A percentile compares a stretch with the other conserved stretches of the same genome.
phyloP scores from a whole-genome alignment of 1,139 yeast species.

The Kurtzmaniella quercitrusa region DNA sequence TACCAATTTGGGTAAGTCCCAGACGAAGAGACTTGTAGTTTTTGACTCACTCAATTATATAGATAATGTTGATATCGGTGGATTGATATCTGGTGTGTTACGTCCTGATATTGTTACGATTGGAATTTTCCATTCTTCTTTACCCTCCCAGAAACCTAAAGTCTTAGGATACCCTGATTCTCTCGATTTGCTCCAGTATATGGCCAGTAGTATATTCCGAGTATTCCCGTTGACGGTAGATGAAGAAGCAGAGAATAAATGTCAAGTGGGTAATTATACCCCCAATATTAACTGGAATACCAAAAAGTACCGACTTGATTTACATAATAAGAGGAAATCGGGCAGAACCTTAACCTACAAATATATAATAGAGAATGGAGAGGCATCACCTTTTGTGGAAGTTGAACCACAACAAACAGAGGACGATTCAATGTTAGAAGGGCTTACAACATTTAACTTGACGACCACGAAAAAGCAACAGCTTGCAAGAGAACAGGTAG shows the following conservation, averaged over 20 bases:
- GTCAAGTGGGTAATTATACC: background rate
- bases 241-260: constrained; percentile 43
- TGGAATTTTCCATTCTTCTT: constrained; percentile 58
- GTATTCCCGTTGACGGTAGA: constrained; percentile 44
- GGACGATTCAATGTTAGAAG: constrained; percentile 52
- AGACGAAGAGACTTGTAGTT: constrained; percentile 28
- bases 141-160: constrained; percentile 26
- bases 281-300: constrained; percentile 37
- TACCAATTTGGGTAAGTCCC: background rate
- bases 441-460: constrained; percentile 82
- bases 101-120: constrained; percentile 51
- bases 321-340: constrained; percentile 74
- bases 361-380: constrained; percentile 43
- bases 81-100: constrained; percentile 52
- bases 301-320: constrained; percentile 38
- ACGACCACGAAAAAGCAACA: constrained; percentile 72
- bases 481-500: constrained; percentile 77
- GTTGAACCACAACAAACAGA: constrained; percentile 21
- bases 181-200: constrained; percentile 48
- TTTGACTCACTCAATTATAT: constrained; percentile 71
- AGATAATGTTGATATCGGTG: constrained; percentile 40
- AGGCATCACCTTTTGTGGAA: constrained; percentile 47
- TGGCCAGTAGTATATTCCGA: constrained; percentile 70
- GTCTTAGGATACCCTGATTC: constrained; percentile 47
- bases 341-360: constrained; percentile 68